Evolutionary conservation across 176 grass and related monocot species (phyloP), one percentile per base, ranked within the genome.

Genomic region (Avena atlantica): DNA sequence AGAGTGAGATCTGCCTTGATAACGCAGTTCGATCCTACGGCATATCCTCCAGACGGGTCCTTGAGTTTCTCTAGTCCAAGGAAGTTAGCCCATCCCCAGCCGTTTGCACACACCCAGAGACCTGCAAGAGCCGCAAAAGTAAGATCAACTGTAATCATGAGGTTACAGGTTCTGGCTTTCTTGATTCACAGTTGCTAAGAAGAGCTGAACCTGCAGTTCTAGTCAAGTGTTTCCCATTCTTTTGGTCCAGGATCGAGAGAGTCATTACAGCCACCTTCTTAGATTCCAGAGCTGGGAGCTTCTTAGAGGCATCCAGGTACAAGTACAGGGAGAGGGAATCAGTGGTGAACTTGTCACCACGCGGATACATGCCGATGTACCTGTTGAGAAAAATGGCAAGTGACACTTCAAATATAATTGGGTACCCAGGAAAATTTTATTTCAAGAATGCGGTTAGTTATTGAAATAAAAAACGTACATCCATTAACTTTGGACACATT

Each of bases 1-100:
- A 74, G 48, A 13, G 70, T 74, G n/a, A 74, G 12, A 23, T 74
- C 44, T 24, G 70, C 70, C 70, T 74, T 74, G n/a, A 74, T 2
- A 23, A 74, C 5, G 12, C 70, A 74, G 12, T 48, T 48, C 2
- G 42, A 74, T 23, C 13, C 70, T 7, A 49, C 7, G 24, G 49
- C 44, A 49, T 74, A 74, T 12, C 70, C 44, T 15, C 20, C 21
- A 11, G 44, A 49, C 2, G 1, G 5, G 12, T 74, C 44, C n/a
- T 7, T 12, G 70, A 74, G 20, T 48, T 48, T 12, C 70, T 74
- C 48, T 11, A 74, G 70, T 49, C n/a, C n/a, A 45, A 74, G 14
- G 44, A 74, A 74, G 70, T 74, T 13, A n/a, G 11, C 6, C 70
- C 20, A 74, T 8, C 12, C 44, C 70, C 42, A 24, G 5, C 20